Conservation (phyloP, 2,329 filamentous ascomycete genomes). For the Sclerotinia glacialis region DNA sequence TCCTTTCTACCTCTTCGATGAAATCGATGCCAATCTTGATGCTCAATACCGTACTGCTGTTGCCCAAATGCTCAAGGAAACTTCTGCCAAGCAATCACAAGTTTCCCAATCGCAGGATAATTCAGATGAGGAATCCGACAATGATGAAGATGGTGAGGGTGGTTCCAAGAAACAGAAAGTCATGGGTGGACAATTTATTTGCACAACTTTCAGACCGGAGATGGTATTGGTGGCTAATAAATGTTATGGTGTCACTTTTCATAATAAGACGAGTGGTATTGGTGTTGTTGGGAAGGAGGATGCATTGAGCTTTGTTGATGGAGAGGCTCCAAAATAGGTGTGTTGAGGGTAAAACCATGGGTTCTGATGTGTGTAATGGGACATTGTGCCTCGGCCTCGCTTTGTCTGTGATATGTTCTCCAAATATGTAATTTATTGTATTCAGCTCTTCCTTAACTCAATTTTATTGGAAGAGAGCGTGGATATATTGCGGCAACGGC, state of each 20-base stretch:
- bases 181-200: slow-evolving; percentile 80
- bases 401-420: not conserved
- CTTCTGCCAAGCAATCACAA: slow-evolving; percentile 54
- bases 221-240: slow-evolving; percentile 95
- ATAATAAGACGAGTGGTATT: slow-evolving; percentile 91
- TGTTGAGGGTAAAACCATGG: not conserved
- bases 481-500: not conserved
- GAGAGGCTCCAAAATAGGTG: slow-evolving; percentile 51
- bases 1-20: slow-evolving; percentile 98
- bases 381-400: not conserved
- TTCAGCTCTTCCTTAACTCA: not conserved
- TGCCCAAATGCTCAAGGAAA: slow-evolving; percentile 79
- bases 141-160: slow-evolving; percentile 40
- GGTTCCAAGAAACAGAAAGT: slow-evolving; percentile 9
- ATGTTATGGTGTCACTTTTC: slow-evolving; percentile 93
- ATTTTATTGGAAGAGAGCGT: not conserved
- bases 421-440: not conserved
- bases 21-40: slow-evolving; percentile 97
- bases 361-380: not conserved
- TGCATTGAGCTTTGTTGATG: slow-evolving; percentile 91
- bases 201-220: slow-evolving; percentile 96
- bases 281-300: slow-evolving; percentile 85
- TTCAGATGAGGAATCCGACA: slow-evolving; percentile 41
- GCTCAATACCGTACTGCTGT: slow-evolving; percentile 97
- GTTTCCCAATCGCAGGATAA: slow-evolving; percentile 5